Conservation (phyloP, 768 basidiomycete genomes). For the Suillus alpinus region DNA sequence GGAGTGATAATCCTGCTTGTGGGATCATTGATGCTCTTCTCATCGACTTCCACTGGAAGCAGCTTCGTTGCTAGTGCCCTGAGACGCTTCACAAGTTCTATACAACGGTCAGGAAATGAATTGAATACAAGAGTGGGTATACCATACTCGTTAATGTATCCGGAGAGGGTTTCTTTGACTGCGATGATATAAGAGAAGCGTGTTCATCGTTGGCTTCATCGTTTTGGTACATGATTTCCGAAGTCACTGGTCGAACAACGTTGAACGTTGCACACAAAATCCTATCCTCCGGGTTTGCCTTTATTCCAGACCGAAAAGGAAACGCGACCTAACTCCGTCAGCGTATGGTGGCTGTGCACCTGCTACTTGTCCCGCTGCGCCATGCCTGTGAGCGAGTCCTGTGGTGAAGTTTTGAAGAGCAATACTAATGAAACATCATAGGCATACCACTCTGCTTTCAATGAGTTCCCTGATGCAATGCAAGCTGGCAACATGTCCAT, state of each 20-base stretch:
- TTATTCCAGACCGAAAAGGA: not conserved
- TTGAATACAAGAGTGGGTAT: not conserved
- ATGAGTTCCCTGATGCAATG: conserved; percentile 77
- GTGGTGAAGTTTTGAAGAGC: not conserved
- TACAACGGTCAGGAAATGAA: not conserved
- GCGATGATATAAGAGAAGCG: conserved; percentile 42
- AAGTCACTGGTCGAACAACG: not conserved
- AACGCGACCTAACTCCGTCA: not conserved
- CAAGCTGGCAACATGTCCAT: conserved; percentile 89
- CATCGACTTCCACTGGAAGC: conserved; percentile 79
- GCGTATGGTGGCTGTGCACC: conserved; percentile 22
- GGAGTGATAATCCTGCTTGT: conserved; percentile 85
- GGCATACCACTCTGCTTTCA: conserved; percentile 97
- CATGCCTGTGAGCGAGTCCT: conserved; percentile 51
- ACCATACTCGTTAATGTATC: conserved; percentile 73
- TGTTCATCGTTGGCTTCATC: conserved; percentile 35
- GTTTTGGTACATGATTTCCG: conserved; percentile 24
- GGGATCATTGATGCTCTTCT: conserved; percentile 61
- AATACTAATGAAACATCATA: conserved; percentile 28
- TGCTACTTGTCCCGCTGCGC: conserved; percentile 22
- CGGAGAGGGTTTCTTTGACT: conserved; percentile 56
- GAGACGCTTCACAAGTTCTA: conserved; percentile 80
- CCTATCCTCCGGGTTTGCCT: not conserved
- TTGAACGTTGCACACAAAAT: conserved; percentile 2
- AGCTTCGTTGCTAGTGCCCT: conserved; percentile 72